Conservation (phyloP, 129 eudicot genomes). For the Rutidosis leptorrhynchoides region DNA sequence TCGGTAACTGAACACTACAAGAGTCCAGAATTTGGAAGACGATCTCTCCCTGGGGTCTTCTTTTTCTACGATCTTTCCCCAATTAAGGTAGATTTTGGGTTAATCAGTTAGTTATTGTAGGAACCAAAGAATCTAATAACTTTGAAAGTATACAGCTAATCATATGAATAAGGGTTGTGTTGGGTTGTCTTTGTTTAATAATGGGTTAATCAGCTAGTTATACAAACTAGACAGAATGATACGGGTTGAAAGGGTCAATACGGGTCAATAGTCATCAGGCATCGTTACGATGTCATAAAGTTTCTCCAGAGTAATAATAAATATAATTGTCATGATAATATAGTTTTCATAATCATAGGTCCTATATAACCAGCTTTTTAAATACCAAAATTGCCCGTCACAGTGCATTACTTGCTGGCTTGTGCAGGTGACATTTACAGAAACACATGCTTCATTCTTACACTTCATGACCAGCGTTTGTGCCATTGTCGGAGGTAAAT, state of each 20-base stretch:
- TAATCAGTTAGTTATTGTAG: not conserved
- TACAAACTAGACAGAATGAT: too few relatives aligned
- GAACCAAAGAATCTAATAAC: not conserved
- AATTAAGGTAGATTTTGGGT: conserved; percentile 54
- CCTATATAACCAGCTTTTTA: too few relatives aligned
- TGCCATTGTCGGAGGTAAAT: conserved; percentile 93
- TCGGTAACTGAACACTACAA: conserved; percentile 91
- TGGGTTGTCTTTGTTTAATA: not conserved
- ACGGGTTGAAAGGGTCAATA: too few relatives aligned
- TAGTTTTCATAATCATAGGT: too few relatives aligned
- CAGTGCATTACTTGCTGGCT: conserved; percentile 8
- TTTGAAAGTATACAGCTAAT: not conserved
- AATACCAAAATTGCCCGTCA: too few relatives aligned
- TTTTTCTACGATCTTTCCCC: conserved; percentile 95
- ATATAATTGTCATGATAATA: too few relatives aligned
- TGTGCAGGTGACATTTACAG: conserved; percentile 83
- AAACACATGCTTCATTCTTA: conserved; percentile 68
- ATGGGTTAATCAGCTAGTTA: too few relatives aligned
- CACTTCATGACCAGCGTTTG: conserved; percentile 88
- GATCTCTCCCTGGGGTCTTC: conserved; percentile 79
- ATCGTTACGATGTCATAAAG: too few relatives aligned
- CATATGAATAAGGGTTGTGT: not conserved
- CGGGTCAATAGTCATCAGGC: too few relatives aligned
- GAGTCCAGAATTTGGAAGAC: conserved; percentile 57
- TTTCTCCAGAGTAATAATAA: too few relatives aligned